These are phyloP conservation scores for Mycogone perniciosa DNA, from an alignment of 2,329 filamentous ascomycete species.

Conservation along the genomic window DNA sequence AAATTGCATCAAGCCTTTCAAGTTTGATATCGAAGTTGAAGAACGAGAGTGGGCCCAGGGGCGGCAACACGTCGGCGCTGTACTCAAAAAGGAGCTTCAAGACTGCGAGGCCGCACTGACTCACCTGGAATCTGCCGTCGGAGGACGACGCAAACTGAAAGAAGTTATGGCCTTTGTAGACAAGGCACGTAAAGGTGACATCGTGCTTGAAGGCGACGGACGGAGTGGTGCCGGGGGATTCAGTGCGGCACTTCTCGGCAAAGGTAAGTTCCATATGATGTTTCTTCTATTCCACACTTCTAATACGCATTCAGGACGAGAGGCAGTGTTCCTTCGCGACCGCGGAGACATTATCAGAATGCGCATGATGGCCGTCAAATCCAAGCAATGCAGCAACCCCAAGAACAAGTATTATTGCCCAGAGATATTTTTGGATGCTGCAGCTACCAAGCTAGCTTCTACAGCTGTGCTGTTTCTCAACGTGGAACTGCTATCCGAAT, in stretches of 20 bases:
- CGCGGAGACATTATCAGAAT: conserved; percentile 85
- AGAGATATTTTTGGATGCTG: conserved; percentile 95
- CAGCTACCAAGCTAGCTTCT: conserved; percentile 87
- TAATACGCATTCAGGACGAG: conserved; percentile 58
- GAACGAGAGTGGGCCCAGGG: conserved; percentile 82
- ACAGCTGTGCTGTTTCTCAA: conserved; percentile 97
- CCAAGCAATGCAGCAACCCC: conserved; percentile 75
- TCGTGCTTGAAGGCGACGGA: conserved; percentile 77
- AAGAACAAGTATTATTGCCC: conserved; percentile 96
- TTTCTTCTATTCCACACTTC: neutral
- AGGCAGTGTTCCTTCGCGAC: conserved; percentile 90
- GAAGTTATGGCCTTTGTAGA: conserved; percentile 92
- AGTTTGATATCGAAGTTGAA: conserved; percentile 94
- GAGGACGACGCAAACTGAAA: conserved; percentile 74
- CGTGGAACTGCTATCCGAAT: conserved; percentile 91
- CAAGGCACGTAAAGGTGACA: conserved; percentile 77
- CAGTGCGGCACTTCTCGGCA: conserved; percentile 74
- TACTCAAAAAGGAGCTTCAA: conserved; percentile 80
- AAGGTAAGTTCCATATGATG: conserved; percentile 50
- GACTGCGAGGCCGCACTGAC: conserved; percentile 77
- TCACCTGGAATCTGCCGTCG: conserved; percentile 68
- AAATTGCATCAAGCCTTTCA: conserved; percentile 98
- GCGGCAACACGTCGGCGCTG: conserved; percentile 70
- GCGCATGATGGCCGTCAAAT: conserved; percentile 80
- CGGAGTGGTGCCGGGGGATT: conserved; percentile 87